Base-by-base conservation (phyloP, 106 monocot genomes). In the Phalaenopsis equestris region DNA sequence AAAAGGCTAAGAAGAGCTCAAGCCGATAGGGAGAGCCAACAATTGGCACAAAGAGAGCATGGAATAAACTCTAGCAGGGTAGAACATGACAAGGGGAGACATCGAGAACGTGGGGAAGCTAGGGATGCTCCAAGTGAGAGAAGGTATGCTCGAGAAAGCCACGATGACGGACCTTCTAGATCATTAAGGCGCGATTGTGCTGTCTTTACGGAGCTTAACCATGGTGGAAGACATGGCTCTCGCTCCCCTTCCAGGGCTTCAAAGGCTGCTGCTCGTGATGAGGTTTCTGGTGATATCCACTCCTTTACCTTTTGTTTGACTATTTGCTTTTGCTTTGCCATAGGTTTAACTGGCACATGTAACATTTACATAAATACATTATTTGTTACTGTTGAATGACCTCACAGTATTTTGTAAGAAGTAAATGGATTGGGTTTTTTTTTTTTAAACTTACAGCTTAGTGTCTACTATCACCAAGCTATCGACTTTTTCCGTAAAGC, bases 241-340 rank as follows among this genome's bases (percentile, higher is more conserved):
- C 86, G 78, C 5, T 91, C 93, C 11, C 93, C 95, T 64, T 48
- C 76, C 6, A 83, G 85, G 72, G 49, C 57, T 48, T 81, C 88
- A 42, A 93, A 58, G 81, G 55, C 70, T 24, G 80, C 77, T 41
- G 82, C 79, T 78, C 92, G 81, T 85, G 89, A 88, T 38, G 94
- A 98, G 97, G 94, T 94, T 83, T 86, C 83, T 86, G 87, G 90
- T 90, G 90, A 91, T 93, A 87, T 96, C 91, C 70, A 78, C 75
- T 82, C 74, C 85, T 76, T 78, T 1, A 41, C 67, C 48, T 41
- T 67, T 42, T 17, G 14, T 45, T 75, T 73, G 70, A 75, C 43
- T 18, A 23, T 64, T 19, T 61, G 37, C 15, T 61, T 21, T 75
- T 56, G 49, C 1, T 72, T 73, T 8, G 41, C n/a, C 38, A 16